Percentiles rank a stretch among this genome's conserved stretches.
phyloP scores from a whole-genome alignment of 2,329 filamentous ascomycete species.

The Zymoseptoria ardabiliae region DNA sequence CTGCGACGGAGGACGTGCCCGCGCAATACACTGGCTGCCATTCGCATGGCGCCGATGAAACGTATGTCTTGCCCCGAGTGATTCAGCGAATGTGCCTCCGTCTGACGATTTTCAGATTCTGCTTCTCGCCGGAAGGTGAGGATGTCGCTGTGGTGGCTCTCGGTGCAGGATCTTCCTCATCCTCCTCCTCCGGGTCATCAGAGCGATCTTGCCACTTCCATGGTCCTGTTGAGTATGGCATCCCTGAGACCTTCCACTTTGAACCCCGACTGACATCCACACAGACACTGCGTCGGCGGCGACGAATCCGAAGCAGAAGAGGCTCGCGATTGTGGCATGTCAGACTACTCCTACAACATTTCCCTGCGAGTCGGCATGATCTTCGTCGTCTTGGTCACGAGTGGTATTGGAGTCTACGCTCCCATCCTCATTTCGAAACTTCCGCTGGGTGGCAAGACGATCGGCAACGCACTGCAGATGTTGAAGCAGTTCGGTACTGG shows the following conservation, averaged over 20 bases:
- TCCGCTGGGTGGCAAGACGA: slow-evolving; percentile 41
- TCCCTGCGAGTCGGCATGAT: slow-evolving; percentile 61
- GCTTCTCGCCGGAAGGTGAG: slow-evolving; percentile 2
- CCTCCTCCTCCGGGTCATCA: not conserved
- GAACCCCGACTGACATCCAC: slow-evolving; percentile 23
- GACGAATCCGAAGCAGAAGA: slow-evolving; percentile 30
- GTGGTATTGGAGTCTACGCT: slow-evolving; percentile 59
- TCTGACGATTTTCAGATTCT: slow-evolving; percentile 1
- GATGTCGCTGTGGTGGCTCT: slow-evolving; percentile 3
- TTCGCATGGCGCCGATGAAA: not conserved
- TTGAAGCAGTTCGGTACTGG: slow-evolving; percentile 68
- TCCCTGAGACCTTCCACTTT: too few species aligned
- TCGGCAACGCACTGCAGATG: slow-evolving; percentile 49
- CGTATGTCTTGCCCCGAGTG: too few species aligned
- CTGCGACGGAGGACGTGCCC: slow-evolving; percentile 43
- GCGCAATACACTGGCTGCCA: slow-evolving; percentile 52
- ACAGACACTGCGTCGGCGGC: slow-evolving; percentile 50
- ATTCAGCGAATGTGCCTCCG: too few species aligned
- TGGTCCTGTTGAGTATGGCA: slow-evolving; percentile 63
- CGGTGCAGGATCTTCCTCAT: slow-evolving; percentile 24
- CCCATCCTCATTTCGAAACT: slow-evolving; percentile 58
- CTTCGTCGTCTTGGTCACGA: slow-evolving; percentile 64
- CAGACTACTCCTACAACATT: slow-evolving; percentile 57
- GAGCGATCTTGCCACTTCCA: slow-evolving; percentile 59
- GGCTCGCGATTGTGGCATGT: slow-evolving; percentile 39